These are phyloP conservation scores for Parasitella parasitica DNA, from an alignment of 371 early-diverging fungal genomes.

Conservation along the genomic window DNA sequence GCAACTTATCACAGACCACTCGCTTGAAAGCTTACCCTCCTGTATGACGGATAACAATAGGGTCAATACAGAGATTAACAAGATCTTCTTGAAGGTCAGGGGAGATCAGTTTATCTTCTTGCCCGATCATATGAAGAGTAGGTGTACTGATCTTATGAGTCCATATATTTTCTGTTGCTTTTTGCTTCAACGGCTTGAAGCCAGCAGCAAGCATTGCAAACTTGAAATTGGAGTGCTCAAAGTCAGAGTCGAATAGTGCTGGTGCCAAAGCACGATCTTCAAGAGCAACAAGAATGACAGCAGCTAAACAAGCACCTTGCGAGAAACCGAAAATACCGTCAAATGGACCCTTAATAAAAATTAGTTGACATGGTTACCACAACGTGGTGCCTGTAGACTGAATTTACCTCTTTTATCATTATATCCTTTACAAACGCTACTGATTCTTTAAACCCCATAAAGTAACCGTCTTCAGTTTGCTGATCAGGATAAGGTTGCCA, in stretches of 20 bases:
- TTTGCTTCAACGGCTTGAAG: slow-evolving; percentile 46
- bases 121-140: slow-evolving; percentile 70
- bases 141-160: slow-evolving; percentile 48
- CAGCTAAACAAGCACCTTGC: slow-evolving; percentile 71
- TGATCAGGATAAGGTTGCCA: slow-evolving; percentile 44
- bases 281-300: slow-evolving; percentile 52
- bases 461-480: slow-evolving; percentile 36
- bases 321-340: slow-evolving; percentile 78
- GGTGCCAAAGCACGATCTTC: slow-evolving; percentile 33
- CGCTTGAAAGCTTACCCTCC: slow-evolving; percentile 46
- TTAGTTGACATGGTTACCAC: background rate
- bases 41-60: slow-evolving; percentile 38
- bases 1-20: background rate
- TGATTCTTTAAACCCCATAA: slow-evolving; percentile 61
- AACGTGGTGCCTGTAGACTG: background rate
- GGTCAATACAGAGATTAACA: slow-evolving; percentile 38
- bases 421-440: slow-evolving; percentile 48
- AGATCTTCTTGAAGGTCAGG: slow-evolving; percentile 47
- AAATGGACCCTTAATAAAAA: slow-evolving; percentile 59
- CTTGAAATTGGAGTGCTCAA: slow-evolving; percentile 50
- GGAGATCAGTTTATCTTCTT: slow-evolving; percentile 50
- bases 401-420: slow-evolving; percentile 50
- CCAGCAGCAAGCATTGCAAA: slow-evolving; percentile 67
- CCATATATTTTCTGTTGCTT: slow-evolving; percentile 41
- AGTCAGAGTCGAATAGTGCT: slow-evolving; percentile 26